Conservation (phyloP, 148 eudicot species). For the Fagopyrum homotropicum region DNA sequence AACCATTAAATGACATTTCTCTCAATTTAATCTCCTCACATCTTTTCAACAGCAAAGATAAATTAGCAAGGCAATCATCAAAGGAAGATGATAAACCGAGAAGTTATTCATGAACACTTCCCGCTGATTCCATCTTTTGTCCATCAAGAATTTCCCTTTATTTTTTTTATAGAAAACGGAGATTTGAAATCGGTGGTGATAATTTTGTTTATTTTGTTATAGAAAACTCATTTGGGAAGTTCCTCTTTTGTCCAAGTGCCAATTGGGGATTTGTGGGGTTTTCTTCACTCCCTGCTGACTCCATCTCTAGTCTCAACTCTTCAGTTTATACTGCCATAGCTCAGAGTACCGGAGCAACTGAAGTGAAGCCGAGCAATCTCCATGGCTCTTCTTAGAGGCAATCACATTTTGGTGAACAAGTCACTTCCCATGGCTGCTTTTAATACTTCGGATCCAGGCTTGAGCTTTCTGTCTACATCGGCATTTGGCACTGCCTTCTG, state of each 20-base stretch:
- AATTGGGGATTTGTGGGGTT: not conserved
- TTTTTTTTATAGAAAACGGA: too few species aligned
- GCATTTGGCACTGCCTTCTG: conserved; percentile 36
- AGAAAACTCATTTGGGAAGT: not conserved
- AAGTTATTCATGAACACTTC: too few species aligned
- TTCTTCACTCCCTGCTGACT: not conserved
- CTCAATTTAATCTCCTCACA: too few species aligned
- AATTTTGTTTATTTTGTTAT: too few species aligned
- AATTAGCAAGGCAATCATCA: too few species aligned
- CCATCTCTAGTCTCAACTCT: not conserved
- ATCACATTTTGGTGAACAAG: conserved; percentile 15
- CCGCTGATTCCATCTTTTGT: too few species aligned
- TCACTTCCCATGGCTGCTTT: conserved; percentile 14
- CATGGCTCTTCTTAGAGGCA: conserved; percentile 18
- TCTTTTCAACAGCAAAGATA: too few species aligned
- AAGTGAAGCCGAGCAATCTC: not conserved
- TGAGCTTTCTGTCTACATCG: conserved; percentile 25
- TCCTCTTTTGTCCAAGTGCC: not conserved
- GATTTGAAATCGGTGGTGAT: too few species aligned
- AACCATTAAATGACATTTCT: too few species aligned
- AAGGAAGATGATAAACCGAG: too few species aligned
- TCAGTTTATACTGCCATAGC: not conserved
- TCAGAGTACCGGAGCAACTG: not conserved
- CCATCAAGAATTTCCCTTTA: too few species aligned
- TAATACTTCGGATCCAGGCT: conserved; percentile 11